phyloP scores from a whole-genome alignment of 1,284 basidiomycete species.

The Puccinia coronata region DNA sequence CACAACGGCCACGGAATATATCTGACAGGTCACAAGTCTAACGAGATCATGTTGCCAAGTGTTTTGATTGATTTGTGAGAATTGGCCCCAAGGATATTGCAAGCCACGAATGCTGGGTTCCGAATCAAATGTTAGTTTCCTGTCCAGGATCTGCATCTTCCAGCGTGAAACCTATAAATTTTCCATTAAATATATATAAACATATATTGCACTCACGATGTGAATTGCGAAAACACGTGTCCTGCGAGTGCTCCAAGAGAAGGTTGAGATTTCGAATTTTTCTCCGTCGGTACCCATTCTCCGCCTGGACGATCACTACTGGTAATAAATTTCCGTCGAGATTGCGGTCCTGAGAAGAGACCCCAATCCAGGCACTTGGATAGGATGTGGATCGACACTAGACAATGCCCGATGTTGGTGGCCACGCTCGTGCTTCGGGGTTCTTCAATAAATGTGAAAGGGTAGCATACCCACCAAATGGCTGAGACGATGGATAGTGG shows the following conservation, averaged over 20 bases:
- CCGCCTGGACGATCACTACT: neutral
- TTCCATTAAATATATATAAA: too few relatives aligned
- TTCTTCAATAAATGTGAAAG: neutral
- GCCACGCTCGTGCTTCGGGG: neutral
- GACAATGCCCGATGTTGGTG: slow-evolving; percentile 18
- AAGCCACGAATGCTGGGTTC: slow-evolving; percentile 18
- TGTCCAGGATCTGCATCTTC: too few relatives aligned
- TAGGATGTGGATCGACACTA: neutral
- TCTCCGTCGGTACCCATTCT: slow-evolving; percentile 1
- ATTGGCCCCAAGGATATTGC: slow-evolving; percentile 35
- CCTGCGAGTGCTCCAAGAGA: neutral
- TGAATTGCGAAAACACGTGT: slow-evolving; percentile 19
- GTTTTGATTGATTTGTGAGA: slow-evolving; percentile 10
- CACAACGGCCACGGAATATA: neutral
- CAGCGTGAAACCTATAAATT: too few relatives aligned
- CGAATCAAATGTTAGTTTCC: too few relatives aligned
- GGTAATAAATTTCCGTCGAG: neutral
- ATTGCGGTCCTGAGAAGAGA: slow-evolving; percentile 25
- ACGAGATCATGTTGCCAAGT: neutral
- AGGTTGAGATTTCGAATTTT: slow-evolving; percentile 1
- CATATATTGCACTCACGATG: neutral
- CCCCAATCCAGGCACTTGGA: slow-evolving; percentile 29
- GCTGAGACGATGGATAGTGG: slow-evolving; percentile 9
- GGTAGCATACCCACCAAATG: slow-evolving; percentile 23
- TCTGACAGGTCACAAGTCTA: neutral